Percentiles rank a stretch among this genome's conserved stretches.
Conservation (phyloP, 73 alveolate genomes). For the Stentor coeruleus region DNA sequence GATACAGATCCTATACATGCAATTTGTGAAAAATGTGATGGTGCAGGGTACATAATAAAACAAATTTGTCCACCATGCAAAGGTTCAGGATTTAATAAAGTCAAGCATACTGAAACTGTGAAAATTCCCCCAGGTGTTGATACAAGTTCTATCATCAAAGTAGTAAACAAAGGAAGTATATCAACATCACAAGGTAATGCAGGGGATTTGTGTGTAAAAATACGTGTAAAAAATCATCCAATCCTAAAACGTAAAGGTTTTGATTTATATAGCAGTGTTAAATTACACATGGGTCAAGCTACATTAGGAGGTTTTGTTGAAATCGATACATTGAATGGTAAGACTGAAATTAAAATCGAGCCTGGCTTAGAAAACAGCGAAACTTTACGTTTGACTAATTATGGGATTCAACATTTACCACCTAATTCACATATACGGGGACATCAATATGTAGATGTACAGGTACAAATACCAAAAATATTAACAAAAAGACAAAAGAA, state of each 20-base stretch:
- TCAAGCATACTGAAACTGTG: constrained; percentile 48
- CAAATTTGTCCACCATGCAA: constrained; percentile 64
- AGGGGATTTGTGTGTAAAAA: constrained; percentile 73
- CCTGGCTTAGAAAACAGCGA: constrained; percentile 76
- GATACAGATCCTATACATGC: constrained; percentile 71
- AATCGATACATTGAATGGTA: constrained; percentile 75
- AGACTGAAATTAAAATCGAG: constrained; percentile 49
- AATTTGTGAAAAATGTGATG: constrained; percentile 70
- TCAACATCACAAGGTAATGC: constrained; percentile 58
- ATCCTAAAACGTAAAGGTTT: not conserved
- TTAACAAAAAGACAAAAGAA: not conserved
- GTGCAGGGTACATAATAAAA: constrained; percentile 67
- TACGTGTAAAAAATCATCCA: constrained; percentile 22
- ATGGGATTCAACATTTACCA: constrained; percentile 56
- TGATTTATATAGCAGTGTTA: constrained; percentile 38
- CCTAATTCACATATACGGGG: constrained; percentile 56
- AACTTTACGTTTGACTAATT: constrained; percentile 48
- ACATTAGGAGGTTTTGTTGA: constrained; percentile 68
- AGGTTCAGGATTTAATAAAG: constrained; percentile 52
- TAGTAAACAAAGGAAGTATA: constrained; percentile 69
- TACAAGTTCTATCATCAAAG: constrained; percentile 58
- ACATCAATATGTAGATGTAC: constrained; percentile 44
- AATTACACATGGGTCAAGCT: constrained; percentile 61
- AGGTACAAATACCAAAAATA: constrained; percentile 50
- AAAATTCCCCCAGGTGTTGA: constrained; percentile 82